Base-by-base conservation (phyloP, 139 green algal genomes). In the Astrephomene gubernaculifera region DNA sequence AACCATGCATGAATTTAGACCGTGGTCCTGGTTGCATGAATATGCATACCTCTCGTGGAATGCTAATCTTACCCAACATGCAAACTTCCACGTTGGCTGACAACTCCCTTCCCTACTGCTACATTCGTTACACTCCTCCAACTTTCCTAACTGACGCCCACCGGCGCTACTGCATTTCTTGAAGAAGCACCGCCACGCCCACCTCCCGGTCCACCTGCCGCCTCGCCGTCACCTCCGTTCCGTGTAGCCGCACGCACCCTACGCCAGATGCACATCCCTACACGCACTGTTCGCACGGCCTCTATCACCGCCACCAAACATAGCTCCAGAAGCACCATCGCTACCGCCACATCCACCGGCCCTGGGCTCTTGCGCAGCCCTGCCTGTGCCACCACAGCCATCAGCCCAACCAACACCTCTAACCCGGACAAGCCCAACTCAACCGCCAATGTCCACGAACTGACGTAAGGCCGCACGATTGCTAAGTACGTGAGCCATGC, bases 391-490 rank as follows among this genome's bases (percentile, higher is more conserved):
- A 76, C 31, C 43, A 69, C 10, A 7, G 33, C 60, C n/a, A 76
- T 36, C 31, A 53, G 44, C 31, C 68, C 43, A 31, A 85, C 33
- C 29, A 38, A 14, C 1, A 54, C 2, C n/a, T 85, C 79, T 33
- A 76, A 19, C 0, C 5, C 25, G 17, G 64, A 27, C 43, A 85
- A 19, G 33, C 41, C 43, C 35, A 19, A 7, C 79, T 85, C 79
- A 31, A 29, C 43, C 43, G 61, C 31, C 43, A 69, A 33, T 5
- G 4, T 31, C 22, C 17, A 1, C 29, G 39, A 0, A 29, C 43
- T 29, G 3, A 24, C n/a, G 63, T 52, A 85, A 14, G 79, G 79
- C 33, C 79, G 63, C n/a, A 76, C 19, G 5, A 45, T 44, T n/a
- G 69, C 10, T 8, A 76, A 31, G 31, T 78, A 84, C 61, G 31